phyloP scores from a whole-genome alignment of 805 yeast species.

The Pichia rugopelliculosa region DNA sequence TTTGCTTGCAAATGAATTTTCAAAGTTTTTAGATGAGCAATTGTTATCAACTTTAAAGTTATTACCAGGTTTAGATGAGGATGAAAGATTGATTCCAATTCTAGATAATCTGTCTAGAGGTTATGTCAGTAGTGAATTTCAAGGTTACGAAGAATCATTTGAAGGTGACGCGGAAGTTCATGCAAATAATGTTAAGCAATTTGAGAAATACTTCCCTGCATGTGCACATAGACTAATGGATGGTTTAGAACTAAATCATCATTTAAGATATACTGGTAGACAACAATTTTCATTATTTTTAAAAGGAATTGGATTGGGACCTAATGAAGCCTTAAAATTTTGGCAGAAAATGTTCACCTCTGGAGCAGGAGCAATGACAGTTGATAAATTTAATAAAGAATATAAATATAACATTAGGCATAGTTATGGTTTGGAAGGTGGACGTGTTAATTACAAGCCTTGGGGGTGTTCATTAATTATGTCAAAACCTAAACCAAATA shows the following conservation, averaged over 20 bases:
- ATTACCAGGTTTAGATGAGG: slow-evolving; percentile 82
- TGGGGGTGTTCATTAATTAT: slow-evolving; percentile 77
- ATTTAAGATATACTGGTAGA: slow-evolving; percentile 76
- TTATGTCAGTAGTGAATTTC: slow-evolving; percentile 49
- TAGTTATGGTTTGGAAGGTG: slow-evolving; percentile 87
- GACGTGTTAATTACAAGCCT: slow-evolving; percentile 76
- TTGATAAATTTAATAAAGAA: slow-evolving; percentile 79
- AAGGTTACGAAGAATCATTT: slow-evolving; percentile 14
- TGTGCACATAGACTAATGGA: slow-evolving; percentile 56
- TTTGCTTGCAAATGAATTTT: slow-evolving; percentile 62
- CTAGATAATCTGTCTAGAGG: slow-evolving; percentile 71
- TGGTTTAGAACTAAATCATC: slow-evolving; percentile 54
- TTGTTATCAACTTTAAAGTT: slow-evolving; percentile 66
- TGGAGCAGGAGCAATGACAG: slow-evolving; percentile 40
- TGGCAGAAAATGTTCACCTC: slow-evolving; percentile 70
- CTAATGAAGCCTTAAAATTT: slow-evolving; percentile 82
- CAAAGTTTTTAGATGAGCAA: slow-evolving; percentile 40
- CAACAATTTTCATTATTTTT: slow-evolving; percentile 79
- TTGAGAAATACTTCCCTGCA: slow-evolving; percentile 67
- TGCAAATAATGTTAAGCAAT: slow-evolving; percentile 50
- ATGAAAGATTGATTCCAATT: slow-evolving; percentile 80
- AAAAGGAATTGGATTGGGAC: slow-evolving; percentile 80
- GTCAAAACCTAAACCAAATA: slow-evolving; percentile 59
- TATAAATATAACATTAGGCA: slow-evolving; percentile 85
- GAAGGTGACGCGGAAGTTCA: slow-evolving; percentile 42